Evolutionary conservation across 257 asterid species (phyloP).

Genomic region (Ehretia macrophylla): DNA sequence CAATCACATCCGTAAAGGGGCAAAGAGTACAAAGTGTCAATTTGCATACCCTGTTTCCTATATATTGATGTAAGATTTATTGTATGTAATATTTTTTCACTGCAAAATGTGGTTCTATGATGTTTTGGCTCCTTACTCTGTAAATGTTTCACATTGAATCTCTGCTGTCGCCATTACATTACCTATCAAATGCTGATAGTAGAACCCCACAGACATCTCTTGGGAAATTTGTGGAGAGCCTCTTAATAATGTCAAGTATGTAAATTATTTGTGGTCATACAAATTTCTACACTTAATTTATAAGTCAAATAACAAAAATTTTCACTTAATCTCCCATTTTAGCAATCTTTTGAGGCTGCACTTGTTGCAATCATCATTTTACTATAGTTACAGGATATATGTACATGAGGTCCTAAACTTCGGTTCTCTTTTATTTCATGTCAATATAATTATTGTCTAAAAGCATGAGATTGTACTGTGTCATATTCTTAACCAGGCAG

Average conservation of each 20-base stretch:
- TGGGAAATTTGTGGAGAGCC: background rate
- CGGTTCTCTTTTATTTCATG: background rate
- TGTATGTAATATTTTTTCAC: background rate
- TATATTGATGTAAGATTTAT: no score
- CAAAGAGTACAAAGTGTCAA: no score
- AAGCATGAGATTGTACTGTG: background rate
- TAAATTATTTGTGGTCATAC: background rate
- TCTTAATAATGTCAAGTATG: background rate
- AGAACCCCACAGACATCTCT: background rate
- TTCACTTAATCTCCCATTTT: no score
- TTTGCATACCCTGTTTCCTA: no score
- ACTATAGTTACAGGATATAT: no score
- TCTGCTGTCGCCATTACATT: background rate
- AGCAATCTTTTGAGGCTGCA: no score
- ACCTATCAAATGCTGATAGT: background rate
- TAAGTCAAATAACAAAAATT: no score
- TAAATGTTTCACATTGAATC: no score
- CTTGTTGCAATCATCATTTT: no score
- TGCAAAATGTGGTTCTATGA: no score
- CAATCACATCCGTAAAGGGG: no score
- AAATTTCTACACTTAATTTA: background rate
- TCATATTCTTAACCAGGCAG: conserved; percentile 42
- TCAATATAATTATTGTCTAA: background rate
- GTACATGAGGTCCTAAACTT: background rate
- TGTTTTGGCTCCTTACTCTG: no score